These are phyloP conservation scores for Epichloe gansuensis DNA, from an alignment of 2,329 filamentous ascomycete genomes.

Conservation along the genomic window DNA sequence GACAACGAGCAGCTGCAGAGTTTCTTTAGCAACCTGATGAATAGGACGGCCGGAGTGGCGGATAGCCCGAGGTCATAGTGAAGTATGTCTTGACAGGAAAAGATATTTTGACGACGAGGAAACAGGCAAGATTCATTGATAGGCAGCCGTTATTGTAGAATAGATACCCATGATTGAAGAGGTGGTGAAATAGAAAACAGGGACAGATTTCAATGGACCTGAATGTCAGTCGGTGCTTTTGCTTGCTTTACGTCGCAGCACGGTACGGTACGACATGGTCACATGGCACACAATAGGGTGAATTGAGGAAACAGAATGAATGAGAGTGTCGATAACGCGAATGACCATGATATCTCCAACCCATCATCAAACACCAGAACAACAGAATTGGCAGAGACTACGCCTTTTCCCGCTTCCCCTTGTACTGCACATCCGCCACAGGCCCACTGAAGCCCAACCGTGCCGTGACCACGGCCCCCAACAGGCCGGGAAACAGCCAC, in stretches of 20 bases:
- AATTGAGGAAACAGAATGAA: neutral
- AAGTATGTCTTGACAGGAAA: neutral
- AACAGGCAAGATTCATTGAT: neutral
- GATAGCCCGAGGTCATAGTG: constrained; percentile 11
- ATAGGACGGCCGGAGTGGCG: constrained; percentile 27
- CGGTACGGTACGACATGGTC: too few species aligned
- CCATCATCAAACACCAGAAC: too few species aligned
- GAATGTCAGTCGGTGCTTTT: too few species aligned
- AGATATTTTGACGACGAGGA: neutral
- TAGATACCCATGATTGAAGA: constrained; percentile 27
- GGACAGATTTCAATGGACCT: too few species aligned
- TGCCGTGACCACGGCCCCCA: constrained; percentile 62
- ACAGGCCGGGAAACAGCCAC: constrained; percentile 74
- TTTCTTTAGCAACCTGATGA: constrained; percentile 49
- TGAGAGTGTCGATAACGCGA: neutral
- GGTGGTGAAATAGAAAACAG: neutral
- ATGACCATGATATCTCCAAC: too few species aligned
- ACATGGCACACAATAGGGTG: too few species aligned
- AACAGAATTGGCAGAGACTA: neutral
- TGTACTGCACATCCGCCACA: constrained; percentile 15
- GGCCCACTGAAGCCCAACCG: constrained; percentile 50
- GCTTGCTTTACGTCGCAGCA: too few species aligned
- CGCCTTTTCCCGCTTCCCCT: constrained; percentile 8
- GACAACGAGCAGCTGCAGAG: constrained; percentile 45
- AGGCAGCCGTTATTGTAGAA: constrained; percentile 19